phyloP scores from a whole-genome alignment of 768 basidiomycete species.

The Rickenella mellea region DNA sequence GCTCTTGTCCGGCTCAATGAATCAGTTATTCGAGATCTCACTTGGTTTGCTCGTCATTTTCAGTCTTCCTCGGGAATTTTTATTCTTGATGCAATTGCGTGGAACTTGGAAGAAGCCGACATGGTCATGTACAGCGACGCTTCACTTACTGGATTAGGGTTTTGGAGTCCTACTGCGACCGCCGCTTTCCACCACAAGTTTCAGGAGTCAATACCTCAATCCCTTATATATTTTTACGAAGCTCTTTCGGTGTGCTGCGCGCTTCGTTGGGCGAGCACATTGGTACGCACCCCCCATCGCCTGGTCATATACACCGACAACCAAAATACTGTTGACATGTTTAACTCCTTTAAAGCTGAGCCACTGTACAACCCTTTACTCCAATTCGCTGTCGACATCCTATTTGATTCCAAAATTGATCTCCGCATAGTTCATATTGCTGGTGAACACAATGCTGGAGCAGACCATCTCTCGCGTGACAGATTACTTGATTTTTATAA shows the following conservation, averaged over 20 bases:
- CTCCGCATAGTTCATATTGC: constrained; percentile 16
- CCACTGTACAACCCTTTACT: constrained; percentile 20
- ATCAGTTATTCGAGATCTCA: constrained; percentile 16
- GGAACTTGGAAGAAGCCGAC: constrained; percentile 10
- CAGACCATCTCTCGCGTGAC: constrained; percentile 11
- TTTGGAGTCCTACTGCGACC: constrained; percentile 17
- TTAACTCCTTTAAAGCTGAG: constrained; percentile 16
- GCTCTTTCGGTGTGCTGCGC: constrained; percentile 3
- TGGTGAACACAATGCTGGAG: constrained; percentile 12
- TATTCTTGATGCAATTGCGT: constrained; percentile 10
- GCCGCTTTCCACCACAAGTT: not conserved
- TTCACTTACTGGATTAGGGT: constrained; percentile 10
- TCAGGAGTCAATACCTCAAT: not conserved
- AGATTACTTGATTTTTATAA: not conserved
- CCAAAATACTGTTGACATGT: constrained; percentile 23
- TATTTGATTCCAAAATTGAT: constrained; percentile 8
- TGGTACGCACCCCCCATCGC: not conserved
- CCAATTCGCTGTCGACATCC: constrained; percentile 9
- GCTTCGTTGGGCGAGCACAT: not conserved
- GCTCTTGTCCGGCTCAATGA: constrained; percentile 20
- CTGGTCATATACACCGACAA: constrained; percentile 21
- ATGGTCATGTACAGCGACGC: constrained; percentile 17
- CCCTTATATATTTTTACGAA: constrained; percentile 1
- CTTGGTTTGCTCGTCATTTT: constrained; percentile 23
- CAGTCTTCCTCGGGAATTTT: constrained; percentile 11